Conservation (phyloP, 805 yeast species). For the Candida sakaeoensis region DNA sequence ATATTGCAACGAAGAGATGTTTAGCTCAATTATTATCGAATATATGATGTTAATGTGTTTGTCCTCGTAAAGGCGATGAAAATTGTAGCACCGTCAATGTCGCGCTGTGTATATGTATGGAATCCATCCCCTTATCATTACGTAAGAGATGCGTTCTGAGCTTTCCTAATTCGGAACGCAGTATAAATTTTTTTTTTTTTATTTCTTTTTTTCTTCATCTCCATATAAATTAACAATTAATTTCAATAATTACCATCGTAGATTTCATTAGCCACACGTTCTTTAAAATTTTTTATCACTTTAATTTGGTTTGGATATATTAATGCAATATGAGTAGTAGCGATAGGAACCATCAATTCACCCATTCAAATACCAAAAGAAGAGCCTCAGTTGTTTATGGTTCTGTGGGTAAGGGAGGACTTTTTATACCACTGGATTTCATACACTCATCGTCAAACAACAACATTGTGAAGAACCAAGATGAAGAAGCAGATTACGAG, state of each 20-base stretch:
- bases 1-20: conserved; percentile 82
- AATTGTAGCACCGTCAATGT: background rate
- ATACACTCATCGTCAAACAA: conserved; percentile 14
- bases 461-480: conserved; percentile 10
- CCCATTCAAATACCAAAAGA: conserved; percentile 43
- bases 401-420: conserved; percentile 49
- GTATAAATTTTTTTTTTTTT: conserved; percentile 1
- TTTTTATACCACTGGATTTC: conserved; percentile 52
- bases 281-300: background rate
- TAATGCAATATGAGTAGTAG: background rate
- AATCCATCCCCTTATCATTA: background rate
- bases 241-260: background rate
- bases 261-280: background rate
- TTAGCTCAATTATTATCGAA: conserved; percentile 76
- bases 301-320: too few species aligned
- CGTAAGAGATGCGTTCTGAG: conserved; percentile 1
- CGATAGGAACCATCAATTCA: conserved; percentile 21
- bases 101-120: too few species aligned
- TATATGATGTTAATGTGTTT: conserved; percentile 39
- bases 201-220: conserved; percentile 1
- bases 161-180: background rate
- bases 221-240: background rate
- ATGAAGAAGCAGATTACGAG: conserved; percentile 15
- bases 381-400: conserved; percentile 52
- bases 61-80: conserved; percentile 49